phyloP scores from a whole-genome alignment of 345 rosid genomes.

The Fremontodendron californicum region DNA sequence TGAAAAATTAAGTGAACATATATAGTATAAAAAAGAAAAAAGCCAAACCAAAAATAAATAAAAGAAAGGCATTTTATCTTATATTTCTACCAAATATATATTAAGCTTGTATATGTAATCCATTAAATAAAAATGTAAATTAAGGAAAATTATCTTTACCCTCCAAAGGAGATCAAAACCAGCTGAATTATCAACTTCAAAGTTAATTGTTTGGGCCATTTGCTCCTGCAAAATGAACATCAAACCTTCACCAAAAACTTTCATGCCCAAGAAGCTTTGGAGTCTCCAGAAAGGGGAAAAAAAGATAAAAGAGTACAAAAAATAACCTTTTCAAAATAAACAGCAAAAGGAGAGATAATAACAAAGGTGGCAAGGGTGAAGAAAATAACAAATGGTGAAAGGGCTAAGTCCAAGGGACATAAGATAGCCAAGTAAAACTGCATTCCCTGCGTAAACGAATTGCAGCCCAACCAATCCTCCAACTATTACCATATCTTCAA shows the following conservation, averaged over 20 bases:
- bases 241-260: not conserved
- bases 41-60: not conserved
- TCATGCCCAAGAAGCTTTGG: not conserved
- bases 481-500: constrained; percentile 49
- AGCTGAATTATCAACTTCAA: constrained; percentile 57
- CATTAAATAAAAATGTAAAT: not conserved
- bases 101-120: not conserved
- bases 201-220: constrained; percentile 60
- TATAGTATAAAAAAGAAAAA: too few relatives aligned
- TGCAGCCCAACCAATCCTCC: constrained; percentile 67
- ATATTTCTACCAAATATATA: not conserved
- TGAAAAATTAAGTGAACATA: too few relatives aligned
- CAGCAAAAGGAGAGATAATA: constrained; percentile 58
- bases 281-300: not conserved
- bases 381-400: constrained; percentile 63
- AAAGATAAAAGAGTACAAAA: not conserved
- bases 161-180: constrained; percentile 62
- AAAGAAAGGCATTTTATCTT: not conserved
- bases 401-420: constrained; percentile 73
- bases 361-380: constrained; percentile 64
- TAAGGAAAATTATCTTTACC: constrained; percentile 37
- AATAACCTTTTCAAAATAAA: constrained; percentile 68
- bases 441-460: constrained; percentile 56
- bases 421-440: constrained; percentile 62
- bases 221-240: constrained; percentile 43